Evolutionary conservation across 441 rosid species (phyloP).

Genomic region (Capsella rubella): DNA sequence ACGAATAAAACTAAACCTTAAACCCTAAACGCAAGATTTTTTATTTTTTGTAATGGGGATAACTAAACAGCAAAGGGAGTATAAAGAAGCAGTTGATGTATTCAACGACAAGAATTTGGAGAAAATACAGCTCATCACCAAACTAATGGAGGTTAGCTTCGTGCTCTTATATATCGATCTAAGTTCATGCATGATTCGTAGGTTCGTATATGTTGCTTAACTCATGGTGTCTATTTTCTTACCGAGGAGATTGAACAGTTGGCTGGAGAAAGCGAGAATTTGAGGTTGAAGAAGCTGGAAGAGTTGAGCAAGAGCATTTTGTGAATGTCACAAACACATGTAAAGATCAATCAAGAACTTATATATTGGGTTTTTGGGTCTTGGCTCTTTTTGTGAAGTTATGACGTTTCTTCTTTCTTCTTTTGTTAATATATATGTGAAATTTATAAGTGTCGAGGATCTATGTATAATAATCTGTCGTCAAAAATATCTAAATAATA

Average conservation of each 20-base stretch:
- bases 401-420: background rate
- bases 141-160: background rate
- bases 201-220: background rate
- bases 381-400: background rate
- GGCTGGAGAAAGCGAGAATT: background rate
- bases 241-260: background rate
- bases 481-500: too few relatives aligned
- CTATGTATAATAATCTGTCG: too few relatives aligned
- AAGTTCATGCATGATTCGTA: background rate
- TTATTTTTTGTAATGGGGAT: background rate
- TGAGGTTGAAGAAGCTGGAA: background rate
- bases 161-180: background rate
- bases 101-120: background rate
- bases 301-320: background rate
- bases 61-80: background rate
- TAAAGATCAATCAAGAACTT: background rate
- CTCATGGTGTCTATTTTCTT: background rate
- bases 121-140: background rate
- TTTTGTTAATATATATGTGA: background rate
- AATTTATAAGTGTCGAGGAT: background rate
- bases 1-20: background rate
- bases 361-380: background rate
- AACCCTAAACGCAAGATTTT: background rate
- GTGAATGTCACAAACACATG: background rate
- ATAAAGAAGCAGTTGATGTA: background rate